Conservation (phyloP, 2,329 filamentous ascomycete species). For the Huntiella savannae region DNA sequence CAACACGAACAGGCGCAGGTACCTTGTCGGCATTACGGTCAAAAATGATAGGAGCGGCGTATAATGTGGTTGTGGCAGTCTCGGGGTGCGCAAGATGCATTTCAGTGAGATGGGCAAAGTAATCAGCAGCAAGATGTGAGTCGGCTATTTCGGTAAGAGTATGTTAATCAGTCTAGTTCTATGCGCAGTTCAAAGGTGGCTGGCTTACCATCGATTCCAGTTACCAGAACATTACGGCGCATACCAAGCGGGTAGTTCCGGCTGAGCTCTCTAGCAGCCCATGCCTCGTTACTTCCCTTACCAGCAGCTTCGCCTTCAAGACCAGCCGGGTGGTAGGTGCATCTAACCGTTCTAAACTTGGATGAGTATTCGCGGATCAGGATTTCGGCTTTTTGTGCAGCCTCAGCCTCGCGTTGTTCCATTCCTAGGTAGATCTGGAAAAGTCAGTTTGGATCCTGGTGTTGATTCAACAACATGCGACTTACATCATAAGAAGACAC, state of each 20-base stretch:
- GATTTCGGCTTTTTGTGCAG: slow-evolving; percentile 39
- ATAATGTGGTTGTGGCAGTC: slow-evolving; percentile 42
- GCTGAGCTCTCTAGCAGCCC: slow-evolving; percentile 48
- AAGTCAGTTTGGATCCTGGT: not conserved
- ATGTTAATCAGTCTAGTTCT: not conserved
- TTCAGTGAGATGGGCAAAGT: slow-evolving; percentile 44
- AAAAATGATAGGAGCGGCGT: slow-evolving; percentile 53
- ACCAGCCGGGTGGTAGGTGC: slow-evolving; percentile 46
- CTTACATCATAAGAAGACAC: slow-evolving; percentile 49
- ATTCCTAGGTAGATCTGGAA: slow-evolving; percentile 50
- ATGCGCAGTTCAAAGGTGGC: slow-evolving; percentile 15
- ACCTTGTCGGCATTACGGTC: slow-evolving; percentile 54
- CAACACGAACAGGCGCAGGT: slow-evolving; percentile 48
- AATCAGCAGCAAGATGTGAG: slow-evolving; percentile 49
- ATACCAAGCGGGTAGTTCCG: slow-evolving; percentile 34
- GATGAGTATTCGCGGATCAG: slow-evolving; percentile 44
- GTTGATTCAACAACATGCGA: slow-evolving; percentile 13
- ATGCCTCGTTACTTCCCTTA: slow-evolving; percentile 57
- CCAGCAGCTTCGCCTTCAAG: slow-evolving; percentile 51
- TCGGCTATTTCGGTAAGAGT: slow-evolving; percentile 30
- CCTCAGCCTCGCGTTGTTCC: slow-evolving; percentile 47
- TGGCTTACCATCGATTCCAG: slow-evolving; percentile 50
- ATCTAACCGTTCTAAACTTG: slow-evolving; percentile 47
- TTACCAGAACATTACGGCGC: slow-evolving; percentile 46
- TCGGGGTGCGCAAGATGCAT: slow-evolving; percentile 43